Percentiles rank a stretch among this genome's conserved stretches.
These are phyloP conservation scores for Candida pseudoglaebosa DNA, from an alignment of 805 yeast species.

Conservation along the genomic window DNA sequence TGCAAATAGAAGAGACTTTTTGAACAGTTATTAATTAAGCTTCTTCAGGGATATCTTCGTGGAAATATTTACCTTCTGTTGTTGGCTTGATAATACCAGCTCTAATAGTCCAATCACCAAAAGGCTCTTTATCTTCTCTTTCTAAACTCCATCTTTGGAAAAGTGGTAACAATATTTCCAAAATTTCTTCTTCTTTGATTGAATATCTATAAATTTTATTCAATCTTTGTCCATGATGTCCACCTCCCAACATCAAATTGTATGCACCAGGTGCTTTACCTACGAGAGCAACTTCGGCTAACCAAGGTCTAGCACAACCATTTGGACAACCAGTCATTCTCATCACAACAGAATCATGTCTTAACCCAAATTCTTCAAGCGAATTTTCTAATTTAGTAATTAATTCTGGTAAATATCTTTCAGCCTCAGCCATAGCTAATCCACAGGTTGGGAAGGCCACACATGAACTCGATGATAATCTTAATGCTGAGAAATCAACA, in stretches of 20 bases:
- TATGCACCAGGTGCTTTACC: conserved; percentile 95
- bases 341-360: conserved; percentile 93
- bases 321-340: conserved; percentile 99
- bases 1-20: background rate
- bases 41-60: conserved; percentile 86
- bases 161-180: conserved; percentile 72
- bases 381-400: conserved; percentile 79
- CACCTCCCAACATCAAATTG: conserved; percentile 93
- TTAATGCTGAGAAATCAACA: conserved; percentile 73
- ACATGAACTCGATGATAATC: conserved; percentile 92
- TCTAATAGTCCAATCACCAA: conserved; percentile 90
- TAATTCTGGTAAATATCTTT: conserved; percentile 82
- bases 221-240: conserved; percentile 87
- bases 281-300: conserved; percentile 91
- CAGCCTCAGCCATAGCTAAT: conserved; percentile 97
- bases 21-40: conserved; percentile 28
- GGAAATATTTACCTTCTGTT: conserved; percentile 87
- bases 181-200: conserved; percentile 84
- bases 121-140: conserved; percentile 86
- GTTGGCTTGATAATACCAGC: conserved; percentile 86
- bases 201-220: conserved; percentile 87
- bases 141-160: conserved; percentile 94
- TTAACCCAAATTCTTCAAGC: conserved; percentile 85
- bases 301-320: conserved; percentile 98
- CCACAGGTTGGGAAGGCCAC: conserved; percentile 99